Evolutionary conservation across 371 early-diverging fungal species (phyloP), one percentile per base, ranked within the genome.

Genomic region (Mortierella sp.): DNA sequence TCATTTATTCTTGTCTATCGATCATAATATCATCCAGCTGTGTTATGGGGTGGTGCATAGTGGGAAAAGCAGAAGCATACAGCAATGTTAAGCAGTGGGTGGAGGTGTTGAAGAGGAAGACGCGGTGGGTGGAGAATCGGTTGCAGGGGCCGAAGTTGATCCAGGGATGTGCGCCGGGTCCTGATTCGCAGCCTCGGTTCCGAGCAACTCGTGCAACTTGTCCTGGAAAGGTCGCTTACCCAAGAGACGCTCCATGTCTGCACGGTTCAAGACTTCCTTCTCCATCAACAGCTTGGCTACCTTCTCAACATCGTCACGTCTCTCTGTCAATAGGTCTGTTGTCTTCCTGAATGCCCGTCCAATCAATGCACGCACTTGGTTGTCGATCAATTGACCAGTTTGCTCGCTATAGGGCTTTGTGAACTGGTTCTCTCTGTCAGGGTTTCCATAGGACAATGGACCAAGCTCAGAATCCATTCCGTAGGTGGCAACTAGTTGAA

Each of bases 341-440:
- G 98, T 98, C 39, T 94, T 83, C 19, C 86, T 78, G 81, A 96
- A 96, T 2, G 98, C 96, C 13, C 78, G 68, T n/a, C 81, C 81
- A 27, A 99, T 90, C 79, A 98, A 79, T 28, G 79, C 80, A 34
- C 98, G 88, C 27, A 92, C 99, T 80, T 98, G 98, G 58, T 89
- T 88, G 80, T 99, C 99, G 60, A 99, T 99, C 78, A 99, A 65
- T 53, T 88, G 86, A 31, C 93, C 97, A 0, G 99, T 99, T 62
- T 91, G 88, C 79, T 99, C 99, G 37, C 95, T 94, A 81, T 93
- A 99, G 16, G 99, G 99, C 82, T 98, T 97, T 68, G 92, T 92
- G 87, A 94, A 93, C 67, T 88, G 87, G 48, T 87, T 85, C 44
- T 91, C 88, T 52, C 91, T 85, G 39, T 92, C 88, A 43, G 90